Conservation (phyloP, 2,329 filamentous ascomycete genomes). For the Diplodia corticola region DNA sequence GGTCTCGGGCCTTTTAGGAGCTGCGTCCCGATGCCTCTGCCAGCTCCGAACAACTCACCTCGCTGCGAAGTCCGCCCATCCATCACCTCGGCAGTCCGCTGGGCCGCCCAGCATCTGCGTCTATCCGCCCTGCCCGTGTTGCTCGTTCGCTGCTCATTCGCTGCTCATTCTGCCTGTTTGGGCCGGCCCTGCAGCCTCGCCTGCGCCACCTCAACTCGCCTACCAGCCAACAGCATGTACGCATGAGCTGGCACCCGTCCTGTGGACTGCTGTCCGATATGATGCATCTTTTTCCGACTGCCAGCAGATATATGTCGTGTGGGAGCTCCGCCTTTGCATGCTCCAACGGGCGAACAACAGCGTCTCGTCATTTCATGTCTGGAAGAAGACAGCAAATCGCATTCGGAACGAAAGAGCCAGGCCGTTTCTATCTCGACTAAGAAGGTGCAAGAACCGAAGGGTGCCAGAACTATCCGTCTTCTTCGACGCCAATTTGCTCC, state of each 20-base stretch:
- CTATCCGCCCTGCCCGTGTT: background rate
- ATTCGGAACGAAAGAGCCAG: background rate
- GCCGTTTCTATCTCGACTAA: background rate
- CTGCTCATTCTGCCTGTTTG: background rate
- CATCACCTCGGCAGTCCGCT: background rate
- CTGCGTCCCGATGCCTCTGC: background rate
- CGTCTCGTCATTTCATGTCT: background rate
- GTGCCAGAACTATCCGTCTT: background rate
- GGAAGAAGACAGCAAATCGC: background rate
- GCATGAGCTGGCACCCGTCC: constrained; percentile 17
- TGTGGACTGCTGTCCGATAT: background rate
- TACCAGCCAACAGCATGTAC: background rate
- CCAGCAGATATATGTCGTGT: constrained; percentile 3
- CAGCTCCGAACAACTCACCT: constrained; percentile 16
- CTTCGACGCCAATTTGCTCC: no score
- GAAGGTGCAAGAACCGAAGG: background rate
- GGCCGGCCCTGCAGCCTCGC: constrained; percentile 7
- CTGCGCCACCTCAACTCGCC: background rate
- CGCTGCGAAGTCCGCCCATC: background rate
- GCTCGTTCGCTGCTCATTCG: background rate
- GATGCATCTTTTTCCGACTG: background rate
- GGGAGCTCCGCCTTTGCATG: background rate
- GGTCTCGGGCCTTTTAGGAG: constrained; percentile 8
- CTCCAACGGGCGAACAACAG: background rate
- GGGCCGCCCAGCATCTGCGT: background rate